Evolutionary conservation across 768 basidiomycete genomes (phyloP).

Genomic region (Amanita polypyramis): DNA sequence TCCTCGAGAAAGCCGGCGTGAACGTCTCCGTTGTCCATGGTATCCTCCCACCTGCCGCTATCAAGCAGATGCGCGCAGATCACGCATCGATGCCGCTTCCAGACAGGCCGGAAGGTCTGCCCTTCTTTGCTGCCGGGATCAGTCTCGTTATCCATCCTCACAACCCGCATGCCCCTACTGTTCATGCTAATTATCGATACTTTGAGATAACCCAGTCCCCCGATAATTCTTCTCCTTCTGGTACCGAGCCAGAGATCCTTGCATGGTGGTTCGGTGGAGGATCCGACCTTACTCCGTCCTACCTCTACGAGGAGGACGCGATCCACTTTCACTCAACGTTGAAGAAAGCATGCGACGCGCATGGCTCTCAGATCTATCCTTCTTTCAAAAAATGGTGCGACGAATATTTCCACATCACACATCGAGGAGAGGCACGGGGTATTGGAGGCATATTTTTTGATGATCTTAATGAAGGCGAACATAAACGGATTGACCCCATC

Average conservation of each 20-base stretch:
- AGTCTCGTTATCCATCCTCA: conserved; percentile 90
- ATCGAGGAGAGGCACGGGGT: conserved; percentile 78
- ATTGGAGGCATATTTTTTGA: conserved; percentile 97
- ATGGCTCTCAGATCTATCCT: conserved; percentile 59
- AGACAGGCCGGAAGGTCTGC: conserved; percentile 52
- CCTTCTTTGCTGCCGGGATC: conserved; percentile 90
- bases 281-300: conserved; percentile 87
- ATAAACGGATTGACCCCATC: conserved; percentile 46
- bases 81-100: conserved; percentile 68
- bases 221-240: too few relatives aligned
- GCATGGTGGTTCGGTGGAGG: conserved; percentile 99
- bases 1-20: conserved; percentile 93
- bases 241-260: conserved; percentile 38
- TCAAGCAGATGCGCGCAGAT: conserved; percentile 92
- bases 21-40: conserved; percentile 93
- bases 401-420: conserved; percentile 91
- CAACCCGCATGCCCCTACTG: conserved; percentile 89
- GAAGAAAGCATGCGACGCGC: conserved; percentile 64
- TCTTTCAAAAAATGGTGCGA: conserved; percentile 95
- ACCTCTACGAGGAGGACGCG: conserved; percentile 83
- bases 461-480: conserved; percentile 64
- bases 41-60: conserved; percentile 75
- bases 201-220: conserved; percentile 73
- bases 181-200: conserved; percentile 95
- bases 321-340: conserved; percentile 77